Evolutionary conservation across 2,329 filamentous ascomycete genomes (phyloP).

Genomic region (Colletotrichum sp.): DNA sequence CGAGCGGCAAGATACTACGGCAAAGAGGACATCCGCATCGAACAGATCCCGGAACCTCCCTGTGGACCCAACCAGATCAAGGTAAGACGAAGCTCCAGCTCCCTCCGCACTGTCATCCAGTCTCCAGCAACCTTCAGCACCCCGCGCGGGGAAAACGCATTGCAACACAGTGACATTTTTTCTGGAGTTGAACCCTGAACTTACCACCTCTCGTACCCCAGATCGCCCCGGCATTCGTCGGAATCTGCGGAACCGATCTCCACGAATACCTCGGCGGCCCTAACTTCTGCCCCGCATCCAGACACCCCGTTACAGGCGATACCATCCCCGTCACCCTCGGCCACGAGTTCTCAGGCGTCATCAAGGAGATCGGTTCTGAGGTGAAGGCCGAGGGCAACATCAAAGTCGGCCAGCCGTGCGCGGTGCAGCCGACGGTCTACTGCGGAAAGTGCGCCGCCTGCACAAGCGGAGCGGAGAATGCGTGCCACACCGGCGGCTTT

Average conservation of each 20-base stretch:
- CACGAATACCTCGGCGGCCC: conserved; percentile 36
- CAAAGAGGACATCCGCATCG: conserved; percentile 59
- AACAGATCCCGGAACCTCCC: conserved; percentile 51
- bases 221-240: conserved; percentile 33
- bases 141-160: neutral
- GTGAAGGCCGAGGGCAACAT: conserved; percentile 30
- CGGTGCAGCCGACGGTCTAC: conserved; percentile 62
- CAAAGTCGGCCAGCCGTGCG: conserved; percentile 58
- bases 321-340: conserved; percentile 63
- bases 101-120: neutral
- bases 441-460: conserved; percentile 62
- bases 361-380: conserved; percentile 52
- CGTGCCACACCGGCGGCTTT: conserved; percentile 48
- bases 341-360: conserved; percentile 66
- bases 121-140: neutral
- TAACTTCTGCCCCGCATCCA: conserved; percentile 34
- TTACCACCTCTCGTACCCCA: conserved; percentile 1
- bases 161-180: neutral
- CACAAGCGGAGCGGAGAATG: conserved; percentile 38
- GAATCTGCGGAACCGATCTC: conserved; percentile 39
- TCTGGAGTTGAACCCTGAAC: neutral
- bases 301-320: conserved; percentile 62
- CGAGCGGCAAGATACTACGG: conserved; percentile 60
- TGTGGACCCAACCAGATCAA: conserved; percentile 56
- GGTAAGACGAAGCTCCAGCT: neutral